These are phyloP conservation scores for Graphilbum sp. DNA, from an alignment of 2,329 filamentous ascomycete genomes.

Conservation along the genomic window DNA sequence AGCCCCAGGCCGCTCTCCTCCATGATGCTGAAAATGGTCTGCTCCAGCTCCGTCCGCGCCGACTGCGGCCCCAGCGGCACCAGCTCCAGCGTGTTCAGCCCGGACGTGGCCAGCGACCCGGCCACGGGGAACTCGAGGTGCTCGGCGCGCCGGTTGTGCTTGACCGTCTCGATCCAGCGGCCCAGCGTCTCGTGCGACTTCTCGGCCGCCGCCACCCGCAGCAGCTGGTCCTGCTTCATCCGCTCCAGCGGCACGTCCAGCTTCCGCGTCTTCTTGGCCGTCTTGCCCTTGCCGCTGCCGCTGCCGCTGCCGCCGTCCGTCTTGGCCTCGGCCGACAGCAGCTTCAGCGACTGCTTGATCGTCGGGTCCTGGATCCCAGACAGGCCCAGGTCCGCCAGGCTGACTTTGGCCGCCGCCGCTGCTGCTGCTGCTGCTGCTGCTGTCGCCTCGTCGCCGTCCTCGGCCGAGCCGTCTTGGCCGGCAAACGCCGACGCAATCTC, in stretches of 20 bases:
- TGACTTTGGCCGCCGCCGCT: constrained; percentile 46
- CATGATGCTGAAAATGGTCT: constrained; percentile 74
- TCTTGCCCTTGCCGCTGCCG: too few species aligned
- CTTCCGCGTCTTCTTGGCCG: constrained; percentile 46
- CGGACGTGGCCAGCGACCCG: constrained; percentile 47
- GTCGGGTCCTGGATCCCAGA: constrained; percentile 55
- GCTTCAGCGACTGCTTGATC: constrained; percentile 65
- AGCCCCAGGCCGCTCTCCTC: constrained; percentile 66
- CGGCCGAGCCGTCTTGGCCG: constrained; percentile 26
- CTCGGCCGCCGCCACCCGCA: constrained; percentile 68
- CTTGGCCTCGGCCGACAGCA: constrained; percentile 49
- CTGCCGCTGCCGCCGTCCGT: too few species aligned
- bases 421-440: neutral
- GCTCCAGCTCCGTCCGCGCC: constrained; percentile 67
- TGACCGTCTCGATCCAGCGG: constrained; percentile 89
- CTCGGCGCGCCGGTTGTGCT: constrained; percentile 81
- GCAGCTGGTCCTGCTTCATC: constrained; percentile 70
- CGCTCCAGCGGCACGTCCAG: constrained; percentile 70
- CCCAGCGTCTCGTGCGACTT: constrained; percentile 84
- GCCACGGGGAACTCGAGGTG: constrained; percentile 77
- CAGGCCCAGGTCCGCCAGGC: constrained; percentile 57
- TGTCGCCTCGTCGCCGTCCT: constrained; percentile 10
- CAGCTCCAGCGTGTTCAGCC: constrained; percentile 37
- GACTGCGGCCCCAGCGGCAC: constrained; percentile 45
- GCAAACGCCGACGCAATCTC: constrained; percentile 53